These are phyloP conservation scores for Teratosphaeria zuluensis DNA, from an alignment of 2,329 filamentous ascomycete species.

Conservation along the genomic window DNA sequence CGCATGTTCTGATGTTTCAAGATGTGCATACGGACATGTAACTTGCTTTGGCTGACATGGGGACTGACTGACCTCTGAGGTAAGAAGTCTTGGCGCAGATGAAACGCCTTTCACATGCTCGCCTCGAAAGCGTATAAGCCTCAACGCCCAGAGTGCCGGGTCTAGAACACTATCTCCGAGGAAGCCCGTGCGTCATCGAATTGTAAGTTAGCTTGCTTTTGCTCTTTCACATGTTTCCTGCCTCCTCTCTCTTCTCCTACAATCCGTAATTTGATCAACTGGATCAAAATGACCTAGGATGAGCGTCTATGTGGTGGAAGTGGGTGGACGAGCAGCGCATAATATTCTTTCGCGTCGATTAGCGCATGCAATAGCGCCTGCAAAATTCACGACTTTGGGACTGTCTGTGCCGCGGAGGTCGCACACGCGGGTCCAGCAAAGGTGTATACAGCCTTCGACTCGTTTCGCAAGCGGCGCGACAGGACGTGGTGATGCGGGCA, in stretches of 20 bases:
- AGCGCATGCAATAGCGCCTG: not conserved
- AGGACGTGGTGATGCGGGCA: conserved; percentile 10
- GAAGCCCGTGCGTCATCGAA: not conserved
- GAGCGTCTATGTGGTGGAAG: conserved; percentile 34
- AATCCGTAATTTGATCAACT: not conserved
- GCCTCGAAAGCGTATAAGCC: not conserved
- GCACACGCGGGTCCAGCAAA: not conserved
- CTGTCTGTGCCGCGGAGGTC: not conserved
- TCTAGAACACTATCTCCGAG: not conserved
- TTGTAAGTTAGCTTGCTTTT: not conserved
- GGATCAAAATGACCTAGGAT: conserved; percentile 20
- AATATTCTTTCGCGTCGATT: not conserved
- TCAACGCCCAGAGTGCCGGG: not conserved
- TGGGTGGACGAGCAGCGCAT: conserved; percentile 21
- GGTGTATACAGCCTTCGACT: not conserved
- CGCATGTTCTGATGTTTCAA: not conserved
- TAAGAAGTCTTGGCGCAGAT: too few relatives aligned
- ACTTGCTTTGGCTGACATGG: not conserved
- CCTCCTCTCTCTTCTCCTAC: not conserved
- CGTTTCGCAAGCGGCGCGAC: not conserved
- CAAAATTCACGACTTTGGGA: not conserved
- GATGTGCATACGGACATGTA: not conserved
- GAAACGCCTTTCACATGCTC: not conserved
- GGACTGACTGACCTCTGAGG: too few relatives aligned
- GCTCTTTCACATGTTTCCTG: not conserved